Evolutionary conservation across 1,284 basidiomycete species (phyloP).

Genomic region (Cryptococcus sp.): DNA sequence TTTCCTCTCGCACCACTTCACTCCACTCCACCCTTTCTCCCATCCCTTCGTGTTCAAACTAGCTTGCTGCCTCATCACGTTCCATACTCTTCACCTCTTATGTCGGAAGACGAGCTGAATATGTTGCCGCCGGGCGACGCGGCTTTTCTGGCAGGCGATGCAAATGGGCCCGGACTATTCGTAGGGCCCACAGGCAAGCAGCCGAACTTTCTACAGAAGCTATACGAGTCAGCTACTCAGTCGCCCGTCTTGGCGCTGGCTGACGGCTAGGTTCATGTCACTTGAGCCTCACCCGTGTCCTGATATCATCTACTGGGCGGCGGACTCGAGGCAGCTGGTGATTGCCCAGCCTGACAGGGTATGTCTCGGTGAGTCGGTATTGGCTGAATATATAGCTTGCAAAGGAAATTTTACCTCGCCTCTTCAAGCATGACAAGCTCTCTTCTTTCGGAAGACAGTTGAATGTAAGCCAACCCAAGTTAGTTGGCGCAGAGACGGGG

Average conservation of each 20-base stretch:
- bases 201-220: constrained; percentile 41
- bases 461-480: constrained; percentile 22
- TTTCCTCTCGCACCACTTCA: too few relatives aligned
- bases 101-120: too few relatives aligned
- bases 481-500: neutral
- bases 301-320: constrained; percentile 42
- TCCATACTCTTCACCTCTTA: too few relatives aligned
- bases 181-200: constrained; percentile 11
- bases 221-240: constrained; percentile 31
- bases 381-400: constrained; percentile 21
- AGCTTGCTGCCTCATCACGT: too few relatives aligned
- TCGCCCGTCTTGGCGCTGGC: neutral
- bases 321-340: constrained; percentile 36
- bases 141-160: too few relatives aligned
- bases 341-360: constrained; percentile 39
- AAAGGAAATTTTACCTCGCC: constrained; percentile 32
- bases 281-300: constrained; percentile 35
- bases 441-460: constrained; percentile 40
- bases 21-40: too few relatives aligned
- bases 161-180: neutral
- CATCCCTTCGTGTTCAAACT: too few relatives aligned
- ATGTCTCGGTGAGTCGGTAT: constrained; percentile 5
- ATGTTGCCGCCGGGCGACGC: too few relatives aligned
- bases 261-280: constrained; percentile 28
- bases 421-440: constrained; percentile 44